phyloP scores from a whole-genome alignment of 192 early-diverging fungal species.

The Coemansia guatemalensis region DNA sequence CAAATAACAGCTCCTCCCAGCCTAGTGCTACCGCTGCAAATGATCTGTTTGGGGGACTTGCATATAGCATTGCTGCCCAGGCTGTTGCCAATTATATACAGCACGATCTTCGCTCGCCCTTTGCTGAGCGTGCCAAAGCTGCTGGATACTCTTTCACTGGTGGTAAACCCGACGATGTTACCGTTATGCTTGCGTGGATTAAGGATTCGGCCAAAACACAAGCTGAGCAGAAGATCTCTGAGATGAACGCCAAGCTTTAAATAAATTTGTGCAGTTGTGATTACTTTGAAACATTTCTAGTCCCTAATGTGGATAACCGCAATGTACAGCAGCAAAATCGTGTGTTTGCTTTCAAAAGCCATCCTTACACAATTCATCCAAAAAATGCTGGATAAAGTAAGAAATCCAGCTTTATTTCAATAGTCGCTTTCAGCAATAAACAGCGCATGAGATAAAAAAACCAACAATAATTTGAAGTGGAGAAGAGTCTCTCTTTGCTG shows the following conservation, averaged over 20 bases:
- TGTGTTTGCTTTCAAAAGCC: too few species aligned
- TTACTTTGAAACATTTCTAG: too few species aligned
- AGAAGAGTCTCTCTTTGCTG: background rate
- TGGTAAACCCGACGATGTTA: constrained; percentile 56
- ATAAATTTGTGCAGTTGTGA: background rate
- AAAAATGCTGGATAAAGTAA: too few species aligned
- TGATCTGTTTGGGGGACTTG: constrained; percentile 49
- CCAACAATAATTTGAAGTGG: background rate
- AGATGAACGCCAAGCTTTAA: constrained; percentile 35
- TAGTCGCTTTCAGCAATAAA: background rate
- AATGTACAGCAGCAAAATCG: too few species aligned
- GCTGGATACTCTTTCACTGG: constrained; percentile 45
- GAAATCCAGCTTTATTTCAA: background rate
- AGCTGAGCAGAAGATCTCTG: constrained; percentile 14
- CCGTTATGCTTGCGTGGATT: constrained; percentile 51
- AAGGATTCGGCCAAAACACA: constrained; percentile 29
- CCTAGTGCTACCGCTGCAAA: constrained; percentile 1
- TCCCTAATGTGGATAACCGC: too few species aligned
- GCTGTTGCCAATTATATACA: constrained; percentile 52
- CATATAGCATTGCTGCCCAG: constrained; percentile 45
- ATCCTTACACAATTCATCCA: too few species aligned
- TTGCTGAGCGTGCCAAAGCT: constrained; percentile 52
- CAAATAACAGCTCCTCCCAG: too few species aligned
- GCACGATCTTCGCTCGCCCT: constrained; percentile 47
- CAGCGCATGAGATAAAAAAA: background rate